A percentile compares a stretch with the other conserved stretches of the same genome.
phyloP scores from a whole-genome alignment of 345 rosid species.

The Heritiera littoralis region DNA sequence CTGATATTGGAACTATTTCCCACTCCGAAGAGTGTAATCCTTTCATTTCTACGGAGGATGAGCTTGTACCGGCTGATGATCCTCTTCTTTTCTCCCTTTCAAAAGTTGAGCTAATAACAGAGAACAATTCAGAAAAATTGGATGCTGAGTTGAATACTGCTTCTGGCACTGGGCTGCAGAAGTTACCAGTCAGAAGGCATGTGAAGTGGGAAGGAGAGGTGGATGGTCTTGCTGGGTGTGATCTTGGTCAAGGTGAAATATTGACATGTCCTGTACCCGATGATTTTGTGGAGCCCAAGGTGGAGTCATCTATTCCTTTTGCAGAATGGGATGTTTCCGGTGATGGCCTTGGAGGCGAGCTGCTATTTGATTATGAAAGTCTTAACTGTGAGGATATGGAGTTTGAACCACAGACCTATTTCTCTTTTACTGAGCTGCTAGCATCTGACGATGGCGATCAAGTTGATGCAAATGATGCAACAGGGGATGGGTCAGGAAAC shows the following conservation, averaged over 20 bases:
- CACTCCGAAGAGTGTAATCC: conserved; percentile 51
- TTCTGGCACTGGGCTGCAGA: conserved; percentile 50
- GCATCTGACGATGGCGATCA: conserved; percentile 59
- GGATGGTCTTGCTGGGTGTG: conserved; percentile 32
- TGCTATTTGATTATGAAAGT: conserved; percentile 46
- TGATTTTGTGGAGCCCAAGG: conserved; percentile 31
- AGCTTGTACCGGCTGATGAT: conserved; percentile 54
- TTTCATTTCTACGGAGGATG: conserved; percentile 44
- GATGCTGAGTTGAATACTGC: conserved; percentile 48
- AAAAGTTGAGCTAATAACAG: conserved; percentile 55
- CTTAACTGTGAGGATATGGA: conserved; percentile 73
- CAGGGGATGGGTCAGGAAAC: conserved; percentile 30
- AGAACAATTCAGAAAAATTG: conserved; percentile 33
- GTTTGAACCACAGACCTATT: conserved; percentile 96
- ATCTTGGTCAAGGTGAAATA: conserved; percentile 30
- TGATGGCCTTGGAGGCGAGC: conserved; percentile 42
- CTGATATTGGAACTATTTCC: conserved; percentile 45
- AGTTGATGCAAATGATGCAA: conserved; percentile 40
- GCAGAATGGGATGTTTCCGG: conserved; percentile 55
- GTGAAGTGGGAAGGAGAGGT: conserved; percentile 48
- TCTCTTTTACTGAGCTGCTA: conserved; percentile 79
- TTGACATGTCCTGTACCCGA: conserved; percentile 28
- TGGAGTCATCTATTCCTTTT: conserved; percentile 39
- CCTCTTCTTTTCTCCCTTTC: conserved; percentile 65
- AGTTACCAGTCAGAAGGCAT: conserved; percentile 83